phyloP scores from a whole-genome alignment of 805 yeast genomes.

The Candida jianshihensis region DNA sequence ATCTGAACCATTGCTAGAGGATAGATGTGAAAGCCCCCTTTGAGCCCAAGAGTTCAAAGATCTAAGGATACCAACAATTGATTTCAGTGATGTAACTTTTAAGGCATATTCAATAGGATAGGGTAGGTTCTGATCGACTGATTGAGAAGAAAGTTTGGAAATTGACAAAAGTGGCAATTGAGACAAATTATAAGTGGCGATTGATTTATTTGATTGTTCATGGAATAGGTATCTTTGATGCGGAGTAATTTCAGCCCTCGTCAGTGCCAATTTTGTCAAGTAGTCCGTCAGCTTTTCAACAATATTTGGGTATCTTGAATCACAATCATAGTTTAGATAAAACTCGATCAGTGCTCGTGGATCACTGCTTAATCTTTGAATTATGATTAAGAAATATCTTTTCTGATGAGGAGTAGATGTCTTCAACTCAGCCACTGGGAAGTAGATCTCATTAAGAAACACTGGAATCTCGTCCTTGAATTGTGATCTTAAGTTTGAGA shows the following conservation, averaged over 20 bases:
- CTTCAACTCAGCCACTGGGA: conserved; percentile 89
- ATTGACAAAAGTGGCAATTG: conserved; percentile 75
- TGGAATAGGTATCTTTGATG: conserved; percentile 54
- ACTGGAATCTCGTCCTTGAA: conserved; percentile 93
- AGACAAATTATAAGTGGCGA: conserved; percentile 68
- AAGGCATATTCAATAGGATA: conserved; percentile 80
- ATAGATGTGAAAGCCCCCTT: conserved; percentile 34
- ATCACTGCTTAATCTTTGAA: conserved; percentile 78
- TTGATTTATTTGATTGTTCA: conserved; percentile 44
- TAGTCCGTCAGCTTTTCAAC: conserved; percentile 80
- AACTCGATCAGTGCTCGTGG: conserved; percentile 89
- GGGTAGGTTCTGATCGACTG: conserved; percentile 40
- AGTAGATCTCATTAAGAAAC: conserved; percentile 84
- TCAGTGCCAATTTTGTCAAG: conserved; percentile 57
- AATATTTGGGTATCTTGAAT: conserved; percentile 67
- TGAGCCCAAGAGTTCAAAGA: conserved; percentile 87
- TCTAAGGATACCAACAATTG: conserved; percentile 74
- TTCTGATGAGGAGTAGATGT: conserved; percentile 91
- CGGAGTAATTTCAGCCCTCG: conserved; percentile 65
- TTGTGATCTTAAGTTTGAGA: conserved; percentile 76
- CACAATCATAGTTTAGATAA: conserved; percentile 94
- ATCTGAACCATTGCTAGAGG: neutral
- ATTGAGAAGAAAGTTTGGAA: conserved; percentile 43
- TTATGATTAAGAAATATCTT: conserved; percentile 72
- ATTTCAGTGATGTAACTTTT: conserved; percentile 72